phyloP scores from a whole-genome alignment of 2,329 filamentous ascomycete genomes.

The Ophioceras dolichostomum region DNA sequence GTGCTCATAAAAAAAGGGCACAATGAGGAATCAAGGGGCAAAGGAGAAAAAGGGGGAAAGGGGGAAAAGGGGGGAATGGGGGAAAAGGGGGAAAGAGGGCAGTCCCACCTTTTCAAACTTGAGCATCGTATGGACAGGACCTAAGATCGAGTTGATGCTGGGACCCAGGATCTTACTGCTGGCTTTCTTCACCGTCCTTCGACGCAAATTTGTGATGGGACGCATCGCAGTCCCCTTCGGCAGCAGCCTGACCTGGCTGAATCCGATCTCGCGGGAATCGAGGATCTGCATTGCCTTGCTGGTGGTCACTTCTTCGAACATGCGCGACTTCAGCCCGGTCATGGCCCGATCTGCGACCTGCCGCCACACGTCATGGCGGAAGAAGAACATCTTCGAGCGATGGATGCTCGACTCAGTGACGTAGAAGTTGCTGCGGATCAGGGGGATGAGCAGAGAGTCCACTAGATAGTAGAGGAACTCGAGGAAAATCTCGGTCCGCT shows the following conservation, averaged over 20 bases:
- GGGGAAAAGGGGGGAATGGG: background rate
- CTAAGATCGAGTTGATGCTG: conserved; percentile 53
- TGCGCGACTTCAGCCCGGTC: conserved; percentile 48
- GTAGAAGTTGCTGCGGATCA: conserved; percentile 82
- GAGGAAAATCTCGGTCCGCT: conserved; percentile 65
- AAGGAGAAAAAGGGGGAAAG: background rate
- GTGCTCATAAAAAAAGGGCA: too few species aligned
- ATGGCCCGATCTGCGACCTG: conserved; percentile 63
- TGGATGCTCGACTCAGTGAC: conserved; percentile 81
- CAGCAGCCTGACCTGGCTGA: conserved; percentile 66
- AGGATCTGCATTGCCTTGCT: conserved; percentile 45
- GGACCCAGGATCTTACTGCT: conserved; percentile 42
- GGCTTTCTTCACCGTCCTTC: conserved; percentile 39
- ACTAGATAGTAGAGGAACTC: conserved; percentile 91
- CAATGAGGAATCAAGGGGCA: too few species aligned
- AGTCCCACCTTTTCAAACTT: conserved; percentile 59
- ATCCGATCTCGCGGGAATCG: conserved; percentile 54
- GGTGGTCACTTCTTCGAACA: conserved; percentile 67
- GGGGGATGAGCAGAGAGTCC: conserved; percentile 79
- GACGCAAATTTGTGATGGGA: conserved; percentile 77
- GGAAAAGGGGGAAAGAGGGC: background rate
- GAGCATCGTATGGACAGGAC: conserved; percentile 64
- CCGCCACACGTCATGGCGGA: conserved; percentile 87
- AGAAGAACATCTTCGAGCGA: conserved; percentile 78
- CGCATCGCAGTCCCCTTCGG: conserved; percentile 69